These are phyloP conservation scores for Ormosia semicastrata DNA, from an alignment of 306 rosid genomes.

Conservation along the genomic window DNA sequence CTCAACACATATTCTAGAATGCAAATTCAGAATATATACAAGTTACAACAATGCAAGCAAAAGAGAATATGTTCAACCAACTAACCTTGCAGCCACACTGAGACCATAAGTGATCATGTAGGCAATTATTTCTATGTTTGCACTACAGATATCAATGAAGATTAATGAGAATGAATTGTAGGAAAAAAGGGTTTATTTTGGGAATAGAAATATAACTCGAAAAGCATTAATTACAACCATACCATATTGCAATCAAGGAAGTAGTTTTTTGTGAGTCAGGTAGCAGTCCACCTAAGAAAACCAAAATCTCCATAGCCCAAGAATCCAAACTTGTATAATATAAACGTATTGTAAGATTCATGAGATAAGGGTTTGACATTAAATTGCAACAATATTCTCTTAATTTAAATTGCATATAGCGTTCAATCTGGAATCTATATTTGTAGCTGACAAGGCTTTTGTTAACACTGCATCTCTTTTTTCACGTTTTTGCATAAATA, in stretches of 20 bases:
- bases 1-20: background rate
- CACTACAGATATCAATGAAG: conserved; percentile 39
- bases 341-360: conserved; percentile 7
- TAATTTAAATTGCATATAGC: background rate
- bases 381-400: background rate
- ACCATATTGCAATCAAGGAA: conserved; percentile 87
- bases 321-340: conserved; percentile 71
- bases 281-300: conserved; percentile 73
- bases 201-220: background rate
- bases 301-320: conserved; percentile 87
- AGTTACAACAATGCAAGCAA: background rate
- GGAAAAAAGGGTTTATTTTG: too few species aligned
- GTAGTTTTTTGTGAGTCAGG: conserved; percentile 64
- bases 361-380: background rate
- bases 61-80: background rate
- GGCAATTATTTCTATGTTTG: conserved; percentile 65
- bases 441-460: background rate
- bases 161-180: background rate
- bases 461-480: too few species aligned
- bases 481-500: too few species aligned
- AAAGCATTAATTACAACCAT: conserved; percentile 7
- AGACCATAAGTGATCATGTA: conserved; percentile 78
- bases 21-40: background rate
- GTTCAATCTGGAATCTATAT: background rate
- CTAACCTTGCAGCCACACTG: conserved; percentile 81